A percentile compares a stretch with the other conserved stretches of the same genome.
These are phyloP conservation scores for Achaetomium macrosporum DNA, from an alignment of 2,329 filamentous ascomycete genomes.

Conservation along the genomic window DNA sequence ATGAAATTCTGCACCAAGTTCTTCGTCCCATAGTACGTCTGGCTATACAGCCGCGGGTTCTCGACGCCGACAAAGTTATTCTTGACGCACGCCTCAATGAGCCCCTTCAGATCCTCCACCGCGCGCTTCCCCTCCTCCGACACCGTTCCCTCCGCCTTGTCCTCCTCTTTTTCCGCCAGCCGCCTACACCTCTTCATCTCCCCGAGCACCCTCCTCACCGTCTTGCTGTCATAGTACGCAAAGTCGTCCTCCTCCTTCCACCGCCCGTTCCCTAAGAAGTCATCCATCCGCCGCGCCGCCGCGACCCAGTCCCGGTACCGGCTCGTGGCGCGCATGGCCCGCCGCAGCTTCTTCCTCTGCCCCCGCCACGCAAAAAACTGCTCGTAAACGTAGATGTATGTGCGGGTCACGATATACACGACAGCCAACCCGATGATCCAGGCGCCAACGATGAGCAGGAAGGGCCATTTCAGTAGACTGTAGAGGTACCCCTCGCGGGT, in stretches of 20 bases:
- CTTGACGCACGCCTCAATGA: conserved; percentile 90
- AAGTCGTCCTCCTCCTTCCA: conserved; percentile 77
- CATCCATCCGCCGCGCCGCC: conserved; percentile 73
- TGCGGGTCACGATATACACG: conserved; percentile 71
- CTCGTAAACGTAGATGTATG: conserved; percentile 92
- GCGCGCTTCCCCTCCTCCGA: conserved; percentile 40
- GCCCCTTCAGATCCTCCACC: conserved; percentile 67
- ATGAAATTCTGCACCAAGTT: conserved; percentile 84
- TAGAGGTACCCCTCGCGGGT: conserved; percentile 93
- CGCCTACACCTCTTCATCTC: conserved; percentile 64
- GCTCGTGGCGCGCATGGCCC: conserved; percentile 62
- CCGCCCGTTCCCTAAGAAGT: conserved; percentile 69
- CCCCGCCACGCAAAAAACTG: conserved; percentile 88
- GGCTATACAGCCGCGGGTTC: conserved; percentile 89
- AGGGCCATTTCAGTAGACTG: conserved; percentile 82
- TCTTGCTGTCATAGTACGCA: conserved; percentile 83
- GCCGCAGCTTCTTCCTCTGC: conserved; percentile 62
- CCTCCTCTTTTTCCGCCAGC: conserved; percentile 44
- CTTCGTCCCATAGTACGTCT: conserved; percentile 98
- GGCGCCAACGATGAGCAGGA: conserved; percentile 70
- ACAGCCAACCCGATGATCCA: conserved; percentile 73
- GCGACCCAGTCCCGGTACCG: conserved; percentile 80
- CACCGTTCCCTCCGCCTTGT: conserved; percentile 27
- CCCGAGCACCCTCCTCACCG: conserved; percentile 67
- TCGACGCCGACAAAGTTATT: conserved; percentile 96